phyloP scores from a whole-genome alignment of 139 green algal genomes.

The Trebouxia sp. region DNA sequence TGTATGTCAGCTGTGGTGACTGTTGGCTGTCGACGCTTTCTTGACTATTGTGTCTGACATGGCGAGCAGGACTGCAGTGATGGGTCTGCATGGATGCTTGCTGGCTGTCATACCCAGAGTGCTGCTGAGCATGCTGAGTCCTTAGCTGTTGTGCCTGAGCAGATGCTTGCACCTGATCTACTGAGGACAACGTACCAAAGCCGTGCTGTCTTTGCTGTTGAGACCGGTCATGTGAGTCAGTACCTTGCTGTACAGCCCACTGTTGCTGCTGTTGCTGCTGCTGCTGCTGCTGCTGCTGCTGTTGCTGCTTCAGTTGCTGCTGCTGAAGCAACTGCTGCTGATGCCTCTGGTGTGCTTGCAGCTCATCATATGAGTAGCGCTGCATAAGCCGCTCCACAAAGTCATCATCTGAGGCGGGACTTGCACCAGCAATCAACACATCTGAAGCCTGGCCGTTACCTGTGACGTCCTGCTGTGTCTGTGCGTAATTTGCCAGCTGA shows the following conservation, averaged over 20 bases:
- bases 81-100: too few relatives aligned
- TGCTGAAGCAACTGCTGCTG: constrained; percentile 10
- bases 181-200: background rate
- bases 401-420: too few relatives aligned
- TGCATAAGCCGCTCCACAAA: constrained; percentile 9
- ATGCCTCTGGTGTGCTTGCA: background rate
- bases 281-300: background rate
- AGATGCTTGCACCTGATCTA: background rate
- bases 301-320: background rate
- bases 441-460: too few relatives aligned
- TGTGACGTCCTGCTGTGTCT: too few relatives aligned
- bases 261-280: constrained; percentile 20
- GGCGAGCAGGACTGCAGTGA: too few relatives aligned
- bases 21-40: background rate
- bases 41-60: background rate
- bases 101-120: too few relatives aligned
- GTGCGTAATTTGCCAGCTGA: background rate
- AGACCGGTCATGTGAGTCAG: too few relatives aligned
- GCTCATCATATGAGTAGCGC: constrained; percentile 3
- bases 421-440: too few relatives aligned
- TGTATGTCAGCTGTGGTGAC: background rate
- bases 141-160: background rate
- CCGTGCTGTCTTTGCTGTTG: background rate
- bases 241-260: background rate
- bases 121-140: background rate